Conservation (phyloP, 768 basidiomycete genomes). For the Boletus patriciae region DNA sequence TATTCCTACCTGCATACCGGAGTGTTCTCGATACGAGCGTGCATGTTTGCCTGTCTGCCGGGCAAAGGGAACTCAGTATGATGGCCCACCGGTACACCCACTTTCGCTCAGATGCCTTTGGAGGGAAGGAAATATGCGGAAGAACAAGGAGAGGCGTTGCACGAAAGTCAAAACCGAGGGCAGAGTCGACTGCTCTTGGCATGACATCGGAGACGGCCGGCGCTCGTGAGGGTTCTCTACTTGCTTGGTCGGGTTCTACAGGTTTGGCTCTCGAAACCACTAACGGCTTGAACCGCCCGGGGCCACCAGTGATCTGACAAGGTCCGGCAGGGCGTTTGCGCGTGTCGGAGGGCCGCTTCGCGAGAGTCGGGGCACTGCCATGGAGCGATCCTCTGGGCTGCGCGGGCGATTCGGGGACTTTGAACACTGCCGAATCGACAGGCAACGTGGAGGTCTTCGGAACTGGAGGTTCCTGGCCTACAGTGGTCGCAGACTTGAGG, state of each 20-base stretch:
- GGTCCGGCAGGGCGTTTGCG: neutral
- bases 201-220: neutral
- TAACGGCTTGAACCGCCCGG: constrained; percentile 21
- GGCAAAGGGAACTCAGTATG: constrained; percentile 49
- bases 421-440: constrained; percentile 1
- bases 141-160: constrained; percentile 28
- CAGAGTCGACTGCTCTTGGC: neutral
- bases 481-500: neutral
- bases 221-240: neutral
- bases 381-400: neutral
- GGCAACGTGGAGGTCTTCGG: neutral
- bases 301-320: neutral
- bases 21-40: constrained; percentile 58
- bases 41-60: constrained; percentile 46
- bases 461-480: neutral
- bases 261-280: neutral
- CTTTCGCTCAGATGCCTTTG: constrained; percentile 57
- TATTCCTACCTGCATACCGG: constrained; percentile 56
- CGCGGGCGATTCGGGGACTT: constrained; percentile 7
- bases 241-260: neutral
- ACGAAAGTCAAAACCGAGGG: neutral
- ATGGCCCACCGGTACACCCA: constrained; percentile 52
- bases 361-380: neutral
- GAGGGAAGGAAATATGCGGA: constrained; percentile 52
- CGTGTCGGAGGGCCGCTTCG: neutral